phyloP scores from a whole-genome alignment of 805 yeast genomes.

The Myxozyma nipponensis region DNA sequence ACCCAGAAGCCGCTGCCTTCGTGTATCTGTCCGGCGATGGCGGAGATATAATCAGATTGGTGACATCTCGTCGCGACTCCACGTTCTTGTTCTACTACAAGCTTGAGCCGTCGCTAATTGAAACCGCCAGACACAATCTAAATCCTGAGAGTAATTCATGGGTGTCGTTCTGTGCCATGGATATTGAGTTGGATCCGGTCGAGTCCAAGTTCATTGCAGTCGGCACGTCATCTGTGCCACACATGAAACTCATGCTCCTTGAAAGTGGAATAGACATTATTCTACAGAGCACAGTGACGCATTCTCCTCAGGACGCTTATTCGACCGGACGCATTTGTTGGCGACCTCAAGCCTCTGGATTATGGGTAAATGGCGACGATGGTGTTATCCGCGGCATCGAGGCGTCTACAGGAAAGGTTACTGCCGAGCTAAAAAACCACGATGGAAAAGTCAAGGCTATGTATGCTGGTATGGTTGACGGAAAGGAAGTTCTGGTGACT shows the following conservation, averaged over 20 bases:
- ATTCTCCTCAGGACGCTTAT: slow-evolving; percentile 67
- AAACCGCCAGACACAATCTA: slow-evolving; percentile 27
- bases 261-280: slow-evolving; percentile 35
- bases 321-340: slow-evolving; percentile 50
- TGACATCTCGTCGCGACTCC: slow-evolving; percentile 29
- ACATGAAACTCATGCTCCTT: slow-evolving; percentile 61
- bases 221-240: slow-evolving; percentile 77
- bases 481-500: slow-evolving; percentile 43
- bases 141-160: slow-evolving; percentile 26
- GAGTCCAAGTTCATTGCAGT: slow-evolving; percentile 44
- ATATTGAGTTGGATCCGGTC: slow-evolving; percentile 20
- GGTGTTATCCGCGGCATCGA: slow-evolving; percentile 62
- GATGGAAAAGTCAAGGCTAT: slow-evolving; percentile 50
- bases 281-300: slow-evolving; percentile 45
- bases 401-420: slow-evolving; percentile 40
- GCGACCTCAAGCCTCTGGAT: slow-evolving; percentile 46
- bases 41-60: slow-evolving; percentile 7
- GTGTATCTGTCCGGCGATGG: background rate
- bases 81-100: slow-evolving; percentile 28
- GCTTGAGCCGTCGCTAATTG: slow-evolving; percentile 14
- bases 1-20: slow-evolving; percentile 27
- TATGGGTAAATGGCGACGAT: slow-evolving; percentile 70
- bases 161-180: slow-evolving; percentile 30
- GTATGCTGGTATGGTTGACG: slow-evolving; percentile 33
- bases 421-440: slow-evolving; percentile 38